A percentile compares a stretch with the other conserved stretches of the same genome.
Conservation (phyloP, 169 alveolate genomes). For the Cyclospora cayetanensis region DNA sequence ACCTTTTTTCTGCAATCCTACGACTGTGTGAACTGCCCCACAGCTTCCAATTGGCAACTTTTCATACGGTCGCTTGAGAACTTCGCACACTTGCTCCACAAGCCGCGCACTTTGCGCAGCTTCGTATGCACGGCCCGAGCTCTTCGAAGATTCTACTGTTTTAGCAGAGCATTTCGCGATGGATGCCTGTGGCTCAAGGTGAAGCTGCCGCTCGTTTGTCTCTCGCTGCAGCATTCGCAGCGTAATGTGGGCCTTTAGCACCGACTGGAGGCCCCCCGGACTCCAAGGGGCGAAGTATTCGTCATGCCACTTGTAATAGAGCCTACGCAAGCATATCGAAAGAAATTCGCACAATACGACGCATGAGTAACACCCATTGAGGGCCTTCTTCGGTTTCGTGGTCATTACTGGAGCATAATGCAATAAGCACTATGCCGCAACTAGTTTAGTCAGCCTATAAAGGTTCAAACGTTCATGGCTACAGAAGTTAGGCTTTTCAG, state of each 20-base stretch:
- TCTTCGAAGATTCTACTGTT: background rate
- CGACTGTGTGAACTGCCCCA: background rate
- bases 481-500: no score
- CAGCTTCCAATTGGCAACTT: no score
- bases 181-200: background rate
- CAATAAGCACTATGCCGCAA: background rate
- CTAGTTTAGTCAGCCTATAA: no score
- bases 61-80: no score
- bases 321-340: background rate
- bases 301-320: slow-evolving; percentile 64
- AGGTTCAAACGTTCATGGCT: no score
- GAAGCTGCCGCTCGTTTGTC: slow-evolving; percentile 39
- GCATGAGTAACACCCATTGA: no score
- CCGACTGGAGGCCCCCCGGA: slow-evolving; percentile 64
- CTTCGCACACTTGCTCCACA: no score
- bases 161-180: background rate
- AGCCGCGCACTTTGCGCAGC: no score
- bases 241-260: slow-evolving; percentile 46
- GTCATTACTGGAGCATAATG: background rate
- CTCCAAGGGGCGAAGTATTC: slow-evolving; percentile 58
- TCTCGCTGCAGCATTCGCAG: slow-evolving; percentile 60
- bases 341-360: background rate
- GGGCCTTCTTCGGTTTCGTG: no score
- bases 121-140: no score
- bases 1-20: background rate